Base-by-base conservation (phyloP, 306 rosid genomes). In the Astragalus glycyphyllos region DNA sequence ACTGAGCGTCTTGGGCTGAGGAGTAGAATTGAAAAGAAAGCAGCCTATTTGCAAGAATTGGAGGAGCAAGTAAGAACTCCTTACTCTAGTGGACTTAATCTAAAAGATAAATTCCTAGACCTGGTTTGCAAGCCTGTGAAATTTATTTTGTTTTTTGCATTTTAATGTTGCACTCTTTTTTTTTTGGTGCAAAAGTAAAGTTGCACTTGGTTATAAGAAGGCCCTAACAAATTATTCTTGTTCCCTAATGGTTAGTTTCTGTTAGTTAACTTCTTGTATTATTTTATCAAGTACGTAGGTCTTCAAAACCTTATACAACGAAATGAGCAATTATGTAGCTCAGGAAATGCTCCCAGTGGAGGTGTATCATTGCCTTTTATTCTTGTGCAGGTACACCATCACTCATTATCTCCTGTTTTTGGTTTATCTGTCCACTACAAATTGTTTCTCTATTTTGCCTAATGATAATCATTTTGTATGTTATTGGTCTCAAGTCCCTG, bases 301-400 rank as follows among this genome's bases (percentile, higher is more conserved):
- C 94, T 93, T 79, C 92, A 95, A 80, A 89, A 85, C 77, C 92
- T 95, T 80, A 74, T 89, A 79, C 91, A 87, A 77, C 95, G 97
- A 32, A 94, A 94, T 65, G 96, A 90, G 68, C 95, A 94, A 71
- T 82, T 94, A 80, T 89, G 72, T 80, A 81, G 89, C 76, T 86
- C 96, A 29, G 97, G 90, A 68, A 88, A 94, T 81, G 85, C 92
- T 46, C 99, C 97, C 48, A 89, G 76, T 49, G 97, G 97, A 38
- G 99, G 99, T 69, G 99, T 95, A 74, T 87, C 96, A 59, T 87
- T 95, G 71, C 99, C 99, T 23, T 95, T 95, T 83, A 91, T 95
- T 84, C 82, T 95, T 71, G 99, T 95, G 74, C 99, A 95, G 90
- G 99, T 91, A 86, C 4, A 51, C 77, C 11, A 76, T 75, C 68